Conservation (phyloP, 2,329 filamentous ascomycete species). For the Botrytis tulipae region DNA sequence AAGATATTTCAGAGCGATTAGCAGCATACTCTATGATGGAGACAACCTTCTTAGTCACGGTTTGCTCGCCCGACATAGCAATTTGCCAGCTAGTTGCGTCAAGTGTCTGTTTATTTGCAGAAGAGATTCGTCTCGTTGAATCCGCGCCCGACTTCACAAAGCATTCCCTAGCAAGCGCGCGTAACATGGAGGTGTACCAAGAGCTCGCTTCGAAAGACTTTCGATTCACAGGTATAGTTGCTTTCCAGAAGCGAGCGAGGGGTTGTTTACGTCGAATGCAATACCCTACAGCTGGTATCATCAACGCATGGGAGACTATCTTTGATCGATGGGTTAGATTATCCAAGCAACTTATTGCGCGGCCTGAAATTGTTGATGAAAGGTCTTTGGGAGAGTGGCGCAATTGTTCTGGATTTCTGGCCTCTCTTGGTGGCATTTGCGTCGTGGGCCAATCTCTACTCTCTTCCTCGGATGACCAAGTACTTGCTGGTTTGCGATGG, state of each 20-base stretch:
- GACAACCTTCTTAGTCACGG: constrained; percentile 59
- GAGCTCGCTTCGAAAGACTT: constrained; percentile 64
- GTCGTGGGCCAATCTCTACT: constrained; percentile 55
- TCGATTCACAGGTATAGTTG: constrained; percentile 65
- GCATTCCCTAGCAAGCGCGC: constrained; percentile 51
- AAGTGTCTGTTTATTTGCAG: constrained; percentile 60
- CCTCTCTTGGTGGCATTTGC: constrained; percentile 64
- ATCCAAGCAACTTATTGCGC: constrained; percentile 60
- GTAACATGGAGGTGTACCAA: constrained; percentile 59
- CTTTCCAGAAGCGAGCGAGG: constrained; percentile 66
- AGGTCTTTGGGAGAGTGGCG: constrained; percentile 62
- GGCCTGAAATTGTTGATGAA: constrained; percentile 54
- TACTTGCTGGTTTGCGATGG: constrained; percentile 58
- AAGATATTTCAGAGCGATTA: constrained; percentile 55
- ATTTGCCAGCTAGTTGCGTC: constrained; percentile 63
- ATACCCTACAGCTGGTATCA: constrained; percentile 63
- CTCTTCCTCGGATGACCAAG: constrained; percentile 52
- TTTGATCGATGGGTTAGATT: constrained; percentile 65
- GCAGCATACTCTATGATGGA: constrained; percentile 56
- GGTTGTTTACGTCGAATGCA: constrained; percentile 59
- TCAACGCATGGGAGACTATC: constrained; percentile 64
- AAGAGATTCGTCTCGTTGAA: constrained; percentile 58
- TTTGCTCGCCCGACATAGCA: constrained; percentile 65
- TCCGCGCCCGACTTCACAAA: constrained; percentile 51
- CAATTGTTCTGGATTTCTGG: constrained; percentile 67